Conservation (phyloP, 2,329 filamentous ascomycete genomes). For the Lasiodiplodia theobromae region DNA sequence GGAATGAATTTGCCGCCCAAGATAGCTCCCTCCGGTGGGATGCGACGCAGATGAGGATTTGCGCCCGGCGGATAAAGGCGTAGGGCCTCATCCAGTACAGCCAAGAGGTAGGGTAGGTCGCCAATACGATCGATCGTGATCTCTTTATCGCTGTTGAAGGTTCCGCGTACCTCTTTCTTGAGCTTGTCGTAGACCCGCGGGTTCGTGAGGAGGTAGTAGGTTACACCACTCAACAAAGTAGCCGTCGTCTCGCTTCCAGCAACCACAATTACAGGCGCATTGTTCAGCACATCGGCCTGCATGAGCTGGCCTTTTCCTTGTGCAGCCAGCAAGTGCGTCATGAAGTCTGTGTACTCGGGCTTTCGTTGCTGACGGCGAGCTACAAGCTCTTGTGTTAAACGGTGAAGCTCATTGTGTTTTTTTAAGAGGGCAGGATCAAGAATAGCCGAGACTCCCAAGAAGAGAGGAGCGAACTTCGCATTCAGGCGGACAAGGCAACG, state of each 20-base stretch:
- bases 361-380: slow-evolving; percentile 32
- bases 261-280: slow-evolving; percentile 48
- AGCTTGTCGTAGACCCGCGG: slow-evolving; percentile 38
- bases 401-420: background rate
- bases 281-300: slow-evolving; percentile 47
- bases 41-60: slow-evolving; percentile 40
- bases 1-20: slow-evolving; percentile 49
- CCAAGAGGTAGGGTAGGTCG: slow-evolving; percentile 46
- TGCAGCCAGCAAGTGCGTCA: slow-evolving; percentile 46
- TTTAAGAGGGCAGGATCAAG: background rate
- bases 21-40: slow-evolving; percentile 45
- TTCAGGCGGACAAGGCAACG: background rate
- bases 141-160: slow-evolving; percentile 39
- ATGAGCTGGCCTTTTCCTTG: slow-evolving; percentile 38
- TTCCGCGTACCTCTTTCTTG: slow-evolving; percentile 38
- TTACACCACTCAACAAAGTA: slow-evolving; percentile 48
- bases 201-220: slow-evolving; percentile 43
- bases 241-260: slow-evolving; percentile 57
- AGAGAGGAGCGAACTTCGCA: background rate
- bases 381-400: background rate
- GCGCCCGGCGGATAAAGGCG: slow-evolving; percentile 52
- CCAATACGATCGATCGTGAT: slow-evolving; percentile 44
- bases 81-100: slow-evolving; percentile 51
- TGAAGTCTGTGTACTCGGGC: slow-evolving; percentile 41
- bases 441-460: background rate